Conservation (phyloP, 176 grass and related monocot species). For the Leersia perrieri region DNA sequence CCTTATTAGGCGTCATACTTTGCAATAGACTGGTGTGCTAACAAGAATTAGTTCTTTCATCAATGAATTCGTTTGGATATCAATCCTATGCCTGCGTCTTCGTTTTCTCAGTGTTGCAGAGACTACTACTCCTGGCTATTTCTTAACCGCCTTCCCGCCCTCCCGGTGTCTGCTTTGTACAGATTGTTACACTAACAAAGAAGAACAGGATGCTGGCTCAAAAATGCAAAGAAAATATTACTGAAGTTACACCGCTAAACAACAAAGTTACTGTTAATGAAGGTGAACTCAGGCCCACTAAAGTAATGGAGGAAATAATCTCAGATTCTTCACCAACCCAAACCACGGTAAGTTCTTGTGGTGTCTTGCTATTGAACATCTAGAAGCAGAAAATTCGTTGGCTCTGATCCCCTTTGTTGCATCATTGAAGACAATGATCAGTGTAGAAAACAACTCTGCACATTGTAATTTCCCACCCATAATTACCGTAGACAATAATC, state of each 20-base stretch:
- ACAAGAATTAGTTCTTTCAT: neutral
- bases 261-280: constrained; percentile 29
- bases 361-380: neutral
- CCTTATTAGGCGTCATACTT: neutral
- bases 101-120: neutral
- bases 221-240: constrained; percentile 51
- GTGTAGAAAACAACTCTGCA: neutral
- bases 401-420: neutral
- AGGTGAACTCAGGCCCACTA: constrained; percentile 24
- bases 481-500: no score
- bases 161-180: neutral
- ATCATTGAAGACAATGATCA: neutral
- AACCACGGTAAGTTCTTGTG: constrained; percentile 34
- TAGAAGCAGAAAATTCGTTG: neutral
- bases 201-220: constrained; percentile 70
- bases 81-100: neutral
- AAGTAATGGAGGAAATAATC: constrained; percentile 19
- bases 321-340: constrained; percentile 29
- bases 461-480: neutral
- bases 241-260: constrained; percentile 5
- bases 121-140: neutral
- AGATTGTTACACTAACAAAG: constrained; percentile 61
- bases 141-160: neutral
- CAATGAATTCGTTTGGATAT: neutral
- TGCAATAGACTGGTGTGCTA: neutral